Evolutionary conservation across 2,329 filamentous ascomycete species (phyloP), one percentile per base, ranked within the genome.

Genomic region (Epichloe aotearoae): DNA sequence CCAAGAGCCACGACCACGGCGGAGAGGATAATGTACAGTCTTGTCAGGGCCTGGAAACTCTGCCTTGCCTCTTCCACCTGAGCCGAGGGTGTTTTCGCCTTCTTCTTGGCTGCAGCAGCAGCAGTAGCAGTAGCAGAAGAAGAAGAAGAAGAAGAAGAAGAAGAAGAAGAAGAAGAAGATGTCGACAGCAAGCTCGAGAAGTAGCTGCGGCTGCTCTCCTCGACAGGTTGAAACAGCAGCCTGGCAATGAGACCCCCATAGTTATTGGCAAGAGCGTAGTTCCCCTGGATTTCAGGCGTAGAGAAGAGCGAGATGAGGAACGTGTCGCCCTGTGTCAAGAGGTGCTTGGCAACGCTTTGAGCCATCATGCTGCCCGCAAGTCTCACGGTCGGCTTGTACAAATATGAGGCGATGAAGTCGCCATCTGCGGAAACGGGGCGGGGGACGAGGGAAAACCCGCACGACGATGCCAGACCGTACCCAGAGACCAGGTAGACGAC

Each of bases 311-410:
- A 84, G 55, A 98, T 84, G 47, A 97, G 80, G 58, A 97, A 79
- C 2, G 89, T 88, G 69, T 98, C 93, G 53, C 91, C 93, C 68
- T 97, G 89, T 0, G 93, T 97, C 49, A 98, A 78, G 49, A 97
- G 64, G 64, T 97, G 91, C 67, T 98, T 98, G 60, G 97, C 80
- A 19, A 88, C 69, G 37, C 87, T 90, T 68, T 98, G 93, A 6
- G 89, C 72, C 69, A 89, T 91, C 65, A 97, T 79, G 60, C 84
- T 94, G n/a, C 77, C 74, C 4, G 85, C 85, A 3, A 97, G 77
- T 15, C 76, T 76, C 30, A 93, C 69, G 1, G 94, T 80, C 2
- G 82, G 77, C 11, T 71, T 71, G 53, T 87, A 85, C 62, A 96
- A 88, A 54, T 77, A 76, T 2, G 73, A 73, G 4, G 75, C 57